Conservation (phyloP, 2,329 filamentous ascomycete species). For the Lasiodiplodia gonubiensis region DNA sequence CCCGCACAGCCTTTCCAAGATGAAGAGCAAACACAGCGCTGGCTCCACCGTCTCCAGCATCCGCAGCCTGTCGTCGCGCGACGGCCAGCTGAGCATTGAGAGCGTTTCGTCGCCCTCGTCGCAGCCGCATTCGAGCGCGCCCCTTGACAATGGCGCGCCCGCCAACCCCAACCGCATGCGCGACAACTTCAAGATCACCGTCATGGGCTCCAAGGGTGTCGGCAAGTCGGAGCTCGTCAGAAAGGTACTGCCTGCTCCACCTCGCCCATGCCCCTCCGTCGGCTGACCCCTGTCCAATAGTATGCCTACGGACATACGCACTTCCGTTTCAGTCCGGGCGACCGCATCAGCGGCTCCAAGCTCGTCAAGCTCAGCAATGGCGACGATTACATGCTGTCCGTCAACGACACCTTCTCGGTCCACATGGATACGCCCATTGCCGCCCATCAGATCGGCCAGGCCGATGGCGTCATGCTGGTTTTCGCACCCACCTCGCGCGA, state of each 20-base stretch:
- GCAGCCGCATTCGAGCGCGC: not conserved
- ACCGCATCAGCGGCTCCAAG: constrained; percentile 24
- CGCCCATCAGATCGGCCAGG: constrained; percentile 24
- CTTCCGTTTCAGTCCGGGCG: constrained; percentile 21
- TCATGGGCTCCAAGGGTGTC: constrained; percentile 13
- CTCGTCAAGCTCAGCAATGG: constrained; percentile 13
- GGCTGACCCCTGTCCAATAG: constrained; percentile 19
- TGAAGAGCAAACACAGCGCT: constrained; percentile 11
- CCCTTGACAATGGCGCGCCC: constrained; percentile 14
- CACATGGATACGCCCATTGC: constrained; percentile 21
- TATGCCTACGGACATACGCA: constrained; percentile 20
- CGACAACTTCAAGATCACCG: constrained; percentile 25
- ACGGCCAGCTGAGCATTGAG: constrained; percentile 23
- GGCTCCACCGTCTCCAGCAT: constrained; percentile 18
- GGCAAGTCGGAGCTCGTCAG: constrained; percentile 21
- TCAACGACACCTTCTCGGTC: constrained; percentile 25
- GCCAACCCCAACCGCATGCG: constrained; percentile 24
- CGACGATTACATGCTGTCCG: constrained; percentile 23
- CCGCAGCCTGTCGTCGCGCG: constrained; percentile 23
- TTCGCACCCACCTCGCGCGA: not conserved
- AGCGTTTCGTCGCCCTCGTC: constrained; percentile 16
- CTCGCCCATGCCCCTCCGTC: not conserved
- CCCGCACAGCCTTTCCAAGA: constrained; percentile 5
- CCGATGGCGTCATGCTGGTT: constrained; percentile 22
- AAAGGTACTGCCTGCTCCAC: not conserved